Base-by-base conservation (phyloP, 108 stramenopile species). In the Nitzschia sp. region DNA sequence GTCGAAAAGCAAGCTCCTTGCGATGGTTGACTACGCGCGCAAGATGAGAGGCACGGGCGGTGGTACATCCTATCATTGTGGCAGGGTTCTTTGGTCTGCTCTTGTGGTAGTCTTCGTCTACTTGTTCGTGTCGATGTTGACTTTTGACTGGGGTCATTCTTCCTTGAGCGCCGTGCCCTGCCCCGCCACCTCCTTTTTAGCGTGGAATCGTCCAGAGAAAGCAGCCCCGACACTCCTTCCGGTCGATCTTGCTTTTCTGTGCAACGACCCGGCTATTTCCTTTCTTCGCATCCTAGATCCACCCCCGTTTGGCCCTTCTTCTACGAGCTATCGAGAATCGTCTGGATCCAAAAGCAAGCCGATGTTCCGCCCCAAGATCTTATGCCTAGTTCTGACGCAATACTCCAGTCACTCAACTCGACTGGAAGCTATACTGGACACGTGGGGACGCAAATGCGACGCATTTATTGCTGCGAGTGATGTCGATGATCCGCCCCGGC, bases 361-460 rank as follows among this genome's bases (percentile, higher is more conserved):
- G 13, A 13, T 13, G 9, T 9, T 9, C 38, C 15, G 0, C 34
- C 28, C 1, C 18, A 65, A 27, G 18, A 36, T 65, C 32, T 34
- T 65, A 19, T 65, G 64, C 25, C 13, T 65, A 1, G 29, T 65
- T 8, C n/a, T 65, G 33, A 65, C 49, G 1, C 64, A 65, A 1
- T 36, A 46, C 13, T 29, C 47, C 19, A 65, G 32, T 33, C 49
- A 49, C 4, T 18, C 25, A 13, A 49, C 64, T 53, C 47, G 49
- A 18, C 1, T 65, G n/a, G 24, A 65, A 2, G 49, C 64, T 2
- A 53, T 65, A 6, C 1, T 65, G 0, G 30, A 65, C 13, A 65
- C 64, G 1, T 65, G 64, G 64, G 64, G 64, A 30, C 25, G 29
- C 27, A 65, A 65, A n/a, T 65, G 64, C 28, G 17, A 48, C 17